Conservation (phyloP, 2,329 filamentous ascomycete genomes). For the Trichoderma simmonsii region DNA sequence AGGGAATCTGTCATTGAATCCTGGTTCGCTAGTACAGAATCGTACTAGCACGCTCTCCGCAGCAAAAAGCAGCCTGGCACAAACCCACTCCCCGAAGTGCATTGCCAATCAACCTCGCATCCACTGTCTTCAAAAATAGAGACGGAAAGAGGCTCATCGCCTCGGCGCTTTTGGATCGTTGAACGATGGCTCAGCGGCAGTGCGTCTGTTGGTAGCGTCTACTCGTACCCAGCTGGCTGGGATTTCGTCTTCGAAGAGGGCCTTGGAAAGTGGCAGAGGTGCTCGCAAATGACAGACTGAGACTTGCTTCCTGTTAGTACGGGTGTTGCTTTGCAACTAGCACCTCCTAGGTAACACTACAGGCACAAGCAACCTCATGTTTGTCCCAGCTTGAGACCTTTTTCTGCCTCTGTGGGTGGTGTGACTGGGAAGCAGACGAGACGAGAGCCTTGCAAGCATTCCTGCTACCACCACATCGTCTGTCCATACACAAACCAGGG, state of each 20-base stretch:
- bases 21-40: not conserved
- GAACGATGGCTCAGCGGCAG: not conserved
- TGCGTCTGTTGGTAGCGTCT: not conserved
- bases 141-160: not conserved
- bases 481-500: not conserved
- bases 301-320: not conserved
- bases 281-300: not conserved
- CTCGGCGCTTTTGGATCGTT: not conserved
- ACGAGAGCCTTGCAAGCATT: not conserved
- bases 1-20: not conserved
- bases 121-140: not conserved
- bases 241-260: not conserved
- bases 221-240: not conserved
- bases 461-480: not conserved
- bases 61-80: not conserved
- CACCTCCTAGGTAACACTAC: not conserved
- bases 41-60: not conserved
- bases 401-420: not conserved
- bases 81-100: not conserved
- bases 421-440: not conserved
- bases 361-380: not conserved
- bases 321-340: not conserved
- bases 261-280: not conserved
- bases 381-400: slow-evolving; percentile 1
- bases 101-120: not conserved